Conservation (phyloP, 805 yeast genomes). For the Grigorovia yakushimaensis region DNA sequence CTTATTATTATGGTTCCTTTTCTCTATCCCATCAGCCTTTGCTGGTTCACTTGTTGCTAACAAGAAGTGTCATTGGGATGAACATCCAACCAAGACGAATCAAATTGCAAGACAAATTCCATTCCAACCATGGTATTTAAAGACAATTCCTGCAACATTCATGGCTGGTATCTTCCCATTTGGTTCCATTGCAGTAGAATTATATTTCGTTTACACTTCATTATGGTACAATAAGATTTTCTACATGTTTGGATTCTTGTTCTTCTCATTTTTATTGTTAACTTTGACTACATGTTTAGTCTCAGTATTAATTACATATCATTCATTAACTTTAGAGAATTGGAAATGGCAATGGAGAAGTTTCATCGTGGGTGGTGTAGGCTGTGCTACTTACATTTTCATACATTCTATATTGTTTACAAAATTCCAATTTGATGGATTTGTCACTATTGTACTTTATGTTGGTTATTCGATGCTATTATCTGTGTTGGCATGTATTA, state of each 20-base stretch:
- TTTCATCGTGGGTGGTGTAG: slow-evolving; percentile 82
- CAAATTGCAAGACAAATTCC: slow-evolving; percentile 97
- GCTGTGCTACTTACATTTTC: slow-evolving; percentile 78
- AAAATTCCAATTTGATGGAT: slow-evolving; percentile 59
- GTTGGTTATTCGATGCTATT: slow-evolving; percentile 73
- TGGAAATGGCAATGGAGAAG: slow-evolving; percentile 98
- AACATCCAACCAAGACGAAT: slow-evolving; percentile 77
- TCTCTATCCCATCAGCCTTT: slow-evolving; percentile 77
- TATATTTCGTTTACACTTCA: slow-evolving; percentile 84
- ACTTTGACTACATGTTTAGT: slow-evolving; percentile 71
- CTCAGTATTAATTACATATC: slow-evolving; percentile 70
- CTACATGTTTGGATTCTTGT: slow-evolving; percentile 96
- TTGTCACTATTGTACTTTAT: slow-evolving; percentile 68
- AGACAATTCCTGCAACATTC: slow-evolving; percentile 53
- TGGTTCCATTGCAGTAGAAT: slow-evolving; percentile 88
- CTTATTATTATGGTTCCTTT: slow-evolving; percentile 70
- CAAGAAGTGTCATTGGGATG: slow-evolving; percentile 44
- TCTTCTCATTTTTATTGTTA: slow-evolving; percentile 80
- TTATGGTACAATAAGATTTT: slow-evolving; percentile 89
- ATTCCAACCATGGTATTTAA: slow-evolving; percentile 74
- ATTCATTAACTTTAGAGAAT: slow-evolving; percentile 80
- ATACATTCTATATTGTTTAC: slow-evolving; percentile 71
- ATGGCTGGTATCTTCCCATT: slow-evolving; percentile 90
- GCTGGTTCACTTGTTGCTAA: slow-evolving; percentile 75
- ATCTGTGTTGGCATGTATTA: slow-evolving; percentile 59